Evolutionary conservation across 75 land plant genomes (phyloP), one percentile per base, ranked within the genome.

Genomic region (Picea glauca): DNA sequence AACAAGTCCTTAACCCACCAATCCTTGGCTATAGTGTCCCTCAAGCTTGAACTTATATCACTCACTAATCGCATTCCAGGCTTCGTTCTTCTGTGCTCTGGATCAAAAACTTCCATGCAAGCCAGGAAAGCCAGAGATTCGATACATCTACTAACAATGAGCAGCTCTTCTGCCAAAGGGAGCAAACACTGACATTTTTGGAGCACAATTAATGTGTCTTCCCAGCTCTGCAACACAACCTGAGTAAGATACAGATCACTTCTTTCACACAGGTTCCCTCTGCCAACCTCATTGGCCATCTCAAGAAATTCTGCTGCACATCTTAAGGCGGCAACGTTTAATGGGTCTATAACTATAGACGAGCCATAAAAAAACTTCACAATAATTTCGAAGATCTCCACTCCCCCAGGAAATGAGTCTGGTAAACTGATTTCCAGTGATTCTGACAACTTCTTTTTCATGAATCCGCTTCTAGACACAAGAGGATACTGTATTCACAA

Each of bases 71-170:
- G 68, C 31, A 78, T 63, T 1, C 84, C 89, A 15, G 89, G 83
- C 60, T 58, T 62, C 13, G 85, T 85, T 62, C 84, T 75, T 59
- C 85, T 72, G 62, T 84, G 80, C 75, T 88, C 93, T 1, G 97
- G 93, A 70, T 94, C 97, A 50, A 91, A 86, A 70, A 94, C 86
- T 75, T 94, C 97, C 96, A 91, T 93, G 76, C 93, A 94, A 18
- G 97, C 94, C 96, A 94, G 91, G 86, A 93, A 93, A 30, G 98
- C 96, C 3, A 95, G 83, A 20, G 96, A 83, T 75, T 95, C 98
- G 43, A 95, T 84, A 75, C 96, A 91, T 15, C 94, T 80, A 79
- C 96, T 90, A 40, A 88, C 94, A 7, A 95, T 88, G 4, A 89
- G 83, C 30, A 95, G 87, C 79, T 91, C 90, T 63, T 95, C 98